A percentile compares a stretch with the other conserved stretches of the same genome.
These are phyloP conservation scores for Dioscorea dumetorum DNA, from an alignment of 106 monocot species.

Conservation along the genomic window DNA sequence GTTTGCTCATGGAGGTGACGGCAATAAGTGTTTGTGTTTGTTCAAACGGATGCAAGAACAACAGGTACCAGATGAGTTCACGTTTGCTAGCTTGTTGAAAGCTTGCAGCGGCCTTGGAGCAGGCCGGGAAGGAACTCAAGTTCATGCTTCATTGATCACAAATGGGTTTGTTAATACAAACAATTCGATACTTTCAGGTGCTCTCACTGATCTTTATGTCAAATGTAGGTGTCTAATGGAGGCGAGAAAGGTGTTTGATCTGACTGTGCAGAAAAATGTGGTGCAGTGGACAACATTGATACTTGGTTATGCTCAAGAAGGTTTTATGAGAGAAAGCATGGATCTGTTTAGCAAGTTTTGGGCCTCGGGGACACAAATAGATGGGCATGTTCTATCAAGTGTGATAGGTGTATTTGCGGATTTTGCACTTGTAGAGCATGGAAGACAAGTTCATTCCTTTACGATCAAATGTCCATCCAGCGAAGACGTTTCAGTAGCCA, in stretches of 20 bases:
- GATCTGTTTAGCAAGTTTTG: constrained; percentile 22
- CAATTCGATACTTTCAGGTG: constrained; percentile 35
- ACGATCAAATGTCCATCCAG: constrained; percentile 27
- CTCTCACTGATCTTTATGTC: constrained; percentile 38
- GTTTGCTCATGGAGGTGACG: constrained; percentile 14
- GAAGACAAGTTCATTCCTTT: constrained; percentile 36
- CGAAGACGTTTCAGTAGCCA: constrained; percentile 30
- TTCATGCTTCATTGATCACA: constrained; percentile 27
- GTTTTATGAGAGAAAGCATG: constrained; percentile 24
- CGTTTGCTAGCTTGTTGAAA: constrained; percentile 44
- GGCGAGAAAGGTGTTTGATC: constrained; percentile 39
- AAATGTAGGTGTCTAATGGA: constrained; percentile 15
- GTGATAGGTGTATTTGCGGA: constrained; percentile 40
- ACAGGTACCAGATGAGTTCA: constrained; percentile 33
- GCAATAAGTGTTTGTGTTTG: constrained; percentile 16
- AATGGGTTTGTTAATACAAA: constrained; percentile 9
- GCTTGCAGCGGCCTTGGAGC: constrained; percentile 32
- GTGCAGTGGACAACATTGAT: constrained; percentile 39
- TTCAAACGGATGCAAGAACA: constrained; percentile 31
- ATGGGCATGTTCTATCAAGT: constrained; percentile 38
- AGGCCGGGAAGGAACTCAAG: constrained; percentile 18
- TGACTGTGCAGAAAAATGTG: constrained; percentile 15
- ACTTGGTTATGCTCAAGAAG: constrained; percentile 28
- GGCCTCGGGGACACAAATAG: constrained; percentile 19
- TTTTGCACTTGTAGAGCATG: constrained; percentile 38